Percentiles rank a stretch among this genome's conserved stretches.
Evolutionary conservation across 352 stramenopile species (phyloP).

Genomic region (Globisporangium okanoganense): DNA sequence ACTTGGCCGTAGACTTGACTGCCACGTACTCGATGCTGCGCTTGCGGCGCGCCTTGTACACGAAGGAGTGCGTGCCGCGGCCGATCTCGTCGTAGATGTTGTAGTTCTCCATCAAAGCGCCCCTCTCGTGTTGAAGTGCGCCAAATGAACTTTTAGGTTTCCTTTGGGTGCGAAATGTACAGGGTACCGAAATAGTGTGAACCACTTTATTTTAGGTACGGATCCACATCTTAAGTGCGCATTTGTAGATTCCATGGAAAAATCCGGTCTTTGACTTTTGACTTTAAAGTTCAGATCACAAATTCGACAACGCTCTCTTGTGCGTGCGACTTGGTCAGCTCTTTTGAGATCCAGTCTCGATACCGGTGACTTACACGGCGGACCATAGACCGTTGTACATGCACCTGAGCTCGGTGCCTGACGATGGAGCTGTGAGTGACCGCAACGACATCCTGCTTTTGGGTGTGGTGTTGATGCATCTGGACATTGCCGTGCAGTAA

Average conservation of each 20-base stretch:
- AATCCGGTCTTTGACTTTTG: background rate
- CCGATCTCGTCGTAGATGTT: slow-evolving; percentile 94
- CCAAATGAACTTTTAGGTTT: too few relatives aligned
- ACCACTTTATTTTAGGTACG: too few relatives aligned
- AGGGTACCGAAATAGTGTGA: too few relatives aligned
- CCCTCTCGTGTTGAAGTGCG: background rate
- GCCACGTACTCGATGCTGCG: slow-evolving; percentile 92
- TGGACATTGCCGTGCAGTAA: too few relatives aligned
- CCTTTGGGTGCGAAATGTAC: too few relatives aligned
- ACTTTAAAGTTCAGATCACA: too few relatives aligned
- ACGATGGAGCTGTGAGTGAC: background rate
- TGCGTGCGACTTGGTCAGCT: background rate
- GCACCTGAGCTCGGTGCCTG: background rate
- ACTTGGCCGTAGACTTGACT: slow-evolving; percentile 92
- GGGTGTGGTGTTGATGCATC: too few relatives aligned
- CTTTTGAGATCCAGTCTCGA: background rate
- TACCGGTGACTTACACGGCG: background rate
- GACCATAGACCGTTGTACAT: background rate
- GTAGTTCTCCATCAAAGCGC: slow-evolving; percentile 92
- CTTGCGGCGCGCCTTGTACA: slow-evolving; percentile 92
- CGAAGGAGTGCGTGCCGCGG: slow-evolving; percentile 86
- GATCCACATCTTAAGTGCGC: too few relatives aligned
- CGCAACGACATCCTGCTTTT: background rate
- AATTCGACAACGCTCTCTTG: too few relatives aligned
- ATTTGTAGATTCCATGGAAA: background rate